Evolutionary conservation across 2,329 filamentous ascomycete species (phyloP), one percentile per base, ranked within the genome.

Genomic region (Aspergillus sergii): DNA sequence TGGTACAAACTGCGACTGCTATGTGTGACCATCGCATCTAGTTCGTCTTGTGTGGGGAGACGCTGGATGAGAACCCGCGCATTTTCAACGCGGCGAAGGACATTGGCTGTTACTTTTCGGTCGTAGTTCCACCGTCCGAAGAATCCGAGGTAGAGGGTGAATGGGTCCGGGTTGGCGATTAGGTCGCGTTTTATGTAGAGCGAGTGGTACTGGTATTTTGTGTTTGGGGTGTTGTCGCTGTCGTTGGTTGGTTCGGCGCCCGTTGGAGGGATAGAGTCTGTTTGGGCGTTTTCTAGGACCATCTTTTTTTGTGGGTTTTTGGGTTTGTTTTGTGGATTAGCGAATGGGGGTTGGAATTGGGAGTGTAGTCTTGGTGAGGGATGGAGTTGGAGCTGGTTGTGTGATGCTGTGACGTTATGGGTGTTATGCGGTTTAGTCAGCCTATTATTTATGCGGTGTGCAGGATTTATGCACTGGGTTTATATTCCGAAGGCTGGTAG

Each of bases 1-100:
- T 69, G 56, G 63, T 75, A 72, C 1, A 73, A n/a, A 34, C 48
- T 28, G 3, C 58, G 64, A 26, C 72, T 69, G 55, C 58, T 45
- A 48, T 68, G 63, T n/a, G 64, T 61, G 23, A 73, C 69, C 41
- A 76, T 67, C 23, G 71, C 72, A 63, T 79, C 76, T 26, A 78
- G 53, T 58, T 79, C 77, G 10, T 72, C 69, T 60, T 79, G 77
- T 2, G 74, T 76, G 3, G 70, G 70, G 8, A 60, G 26, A 11
- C 77, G 72, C 30, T 71, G 68, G 1, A 73, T 61, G 6, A 72
- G 11, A 21, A 71, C 63, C 23, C 68, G 68, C 19, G 59, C 62
- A 12, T 67, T 65, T 19, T 73, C 70, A 2, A 75, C 58, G 9
- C 71, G 69, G 2, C 66, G 41, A 6, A 34, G 45, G 11, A 68